These are phyloP conservation scores for Dendrobium nobile DNA, from an alignment of 106 monocot species.

Conservation along the genomic window DNA sequence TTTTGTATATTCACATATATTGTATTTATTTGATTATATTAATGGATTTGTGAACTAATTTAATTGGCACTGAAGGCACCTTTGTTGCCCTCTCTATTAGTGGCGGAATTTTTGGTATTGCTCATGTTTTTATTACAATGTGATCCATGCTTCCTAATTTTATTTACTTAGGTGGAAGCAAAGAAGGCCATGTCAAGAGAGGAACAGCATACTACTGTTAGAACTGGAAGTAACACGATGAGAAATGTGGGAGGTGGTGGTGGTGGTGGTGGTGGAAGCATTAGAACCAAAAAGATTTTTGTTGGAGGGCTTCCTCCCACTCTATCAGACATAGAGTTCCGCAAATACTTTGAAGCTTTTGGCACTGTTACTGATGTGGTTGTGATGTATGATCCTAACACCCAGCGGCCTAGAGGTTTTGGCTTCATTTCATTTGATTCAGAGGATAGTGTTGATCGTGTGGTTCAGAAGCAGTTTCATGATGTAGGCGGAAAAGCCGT, in stretches of 20 bases:
- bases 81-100: not conserved
- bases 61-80: not conserved
- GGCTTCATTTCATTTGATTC: constrained; percentile 36
- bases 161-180: constrained; percentile 32
- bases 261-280: constrained; percentile 14
- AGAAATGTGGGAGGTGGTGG: constrained; percentile 16
- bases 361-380: constrained; percentile 34
- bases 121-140: not conserved
- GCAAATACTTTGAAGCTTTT: constrained; percentile 31
- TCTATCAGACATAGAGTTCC: constrained; percentile 28
- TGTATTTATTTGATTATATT: not conserved
- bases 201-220: constrained; percentile 22
- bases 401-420: constrained; percentile 45
- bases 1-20: not conserved
- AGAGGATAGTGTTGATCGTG: constrained; percentile 30
- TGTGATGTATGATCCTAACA: constrained; percentile 47
- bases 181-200: constrained; percentile 41
- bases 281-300: constrained; percentile 39
- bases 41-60: not conserved
- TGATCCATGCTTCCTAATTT: not conserved
- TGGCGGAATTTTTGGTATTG: not conserved
- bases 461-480: constrained; percentile 24
- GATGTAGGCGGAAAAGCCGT: constrained; percentile 31
- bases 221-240: not conserved
- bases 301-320: constrained; percentile 36